Conservation (phyloP, 164 flowering plant species). For the Sedum album region DNA sequence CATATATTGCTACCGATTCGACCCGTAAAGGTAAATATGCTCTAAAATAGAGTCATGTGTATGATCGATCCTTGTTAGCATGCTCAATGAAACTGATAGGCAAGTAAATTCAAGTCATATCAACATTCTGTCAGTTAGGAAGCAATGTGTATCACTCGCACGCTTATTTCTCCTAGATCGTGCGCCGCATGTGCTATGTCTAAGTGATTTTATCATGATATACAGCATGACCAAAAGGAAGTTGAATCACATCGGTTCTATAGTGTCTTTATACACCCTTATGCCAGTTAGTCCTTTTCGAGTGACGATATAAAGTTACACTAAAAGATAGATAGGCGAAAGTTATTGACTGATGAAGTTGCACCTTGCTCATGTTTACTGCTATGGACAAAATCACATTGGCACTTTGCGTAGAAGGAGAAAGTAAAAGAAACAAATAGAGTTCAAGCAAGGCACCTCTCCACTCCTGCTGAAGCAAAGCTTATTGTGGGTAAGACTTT, state of each 20-base stretch:
- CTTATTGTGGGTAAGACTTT: background rate
- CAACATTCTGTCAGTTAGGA: background rate
- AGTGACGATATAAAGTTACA: background rate
- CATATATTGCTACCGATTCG: background rate
- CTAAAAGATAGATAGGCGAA: background rate
- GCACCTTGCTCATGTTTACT: background rate
- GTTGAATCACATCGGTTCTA: too few species aligned
- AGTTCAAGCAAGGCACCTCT: background rate
- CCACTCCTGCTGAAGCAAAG: background rate
- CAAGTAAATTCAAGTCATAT: background rate
- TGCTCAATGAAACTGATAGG: background rate
- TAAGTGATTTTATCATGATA: background rate
- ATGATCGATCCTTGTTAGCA: background rate
- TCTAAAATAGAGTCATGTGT: background rate
- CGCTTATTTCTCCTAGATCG: background rate
- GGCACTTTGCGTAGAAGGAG: background rate
- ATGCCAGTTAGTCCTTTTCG: constrained; percentile 6
- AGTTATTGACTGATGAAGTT: too few species aligned
- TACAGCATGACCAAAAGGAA: background rate
- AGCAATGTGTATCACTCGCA: background rate
- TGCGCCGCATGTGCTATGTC: constrained; percentile 1
- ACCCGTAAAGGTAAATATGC: background rate
- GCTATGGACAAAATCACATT: background rate
- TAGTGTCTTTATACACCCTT: too few species aligned
- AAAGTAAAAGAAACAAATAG: background rate